Evolutionary conservation across 306 rosid genomes (phyloP).

Genomic region (Glycine latifolia): DNA sequence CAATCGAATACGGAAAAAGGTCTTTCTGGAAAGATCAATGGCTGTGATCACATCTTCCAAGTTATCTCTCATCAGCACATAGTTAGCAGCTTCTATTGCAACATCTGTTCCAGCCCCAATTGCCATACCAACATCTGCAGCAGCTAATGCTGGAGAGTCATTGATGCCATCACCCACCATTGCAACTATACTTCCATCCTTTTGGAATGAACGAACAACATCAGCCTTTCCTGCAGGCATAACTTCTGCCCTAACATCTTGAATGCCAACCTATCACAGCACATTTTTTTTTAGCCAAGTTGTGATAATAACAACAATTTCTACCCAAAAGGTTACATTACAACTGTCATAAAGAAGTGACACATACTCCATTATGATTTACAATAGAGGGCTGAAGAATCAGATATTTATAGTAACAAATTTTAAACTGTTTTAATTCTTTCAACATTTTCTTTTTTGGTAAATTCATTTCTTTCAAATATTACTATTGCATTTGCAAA

Average conservation of each 20-base stretch:
- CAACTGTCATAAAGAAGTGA: too few relatives aligned
- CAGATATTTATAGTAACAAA: too few relatives aligned
- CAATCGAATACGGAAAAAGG: constrained; percentile 73
- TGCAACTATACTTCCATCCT: constrained; percentile 78
- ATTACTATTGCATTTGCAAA: too few relatives aligned
- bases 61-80: constrained; percentile 86
- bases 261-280: constrained; percentile 76
- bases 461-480: too few relatives aligned
- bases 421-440: too few relatives aligned
- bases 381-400: too few relatives aligned
- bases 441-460: too few relatives aligned
- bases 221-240: constrained; percentile 98
- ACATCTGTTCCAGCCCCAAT: constrained; percentile 94
- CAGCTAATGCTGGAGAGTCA: constrained; percentile 91
- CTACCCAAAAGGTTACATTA: constrained; percentile 12
- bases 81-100: constrained; percentile 91
- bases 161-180: constrained; percentile 98
- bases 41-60: constrained; percentile 94
- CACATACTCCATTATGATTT: too few relatives aligned
- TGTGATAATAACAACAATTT: background rate
- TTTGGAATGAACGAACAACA: constrained; percentile 72
- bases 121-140: constrained; percentile 88
- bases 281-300: background rate
- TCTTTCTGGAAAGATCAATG: constrained; percentile 83
- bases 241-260: constrained; percentile 85